Conservation (phyloP, 306 rosid species). For the Alnus glutinosa region DNA sequence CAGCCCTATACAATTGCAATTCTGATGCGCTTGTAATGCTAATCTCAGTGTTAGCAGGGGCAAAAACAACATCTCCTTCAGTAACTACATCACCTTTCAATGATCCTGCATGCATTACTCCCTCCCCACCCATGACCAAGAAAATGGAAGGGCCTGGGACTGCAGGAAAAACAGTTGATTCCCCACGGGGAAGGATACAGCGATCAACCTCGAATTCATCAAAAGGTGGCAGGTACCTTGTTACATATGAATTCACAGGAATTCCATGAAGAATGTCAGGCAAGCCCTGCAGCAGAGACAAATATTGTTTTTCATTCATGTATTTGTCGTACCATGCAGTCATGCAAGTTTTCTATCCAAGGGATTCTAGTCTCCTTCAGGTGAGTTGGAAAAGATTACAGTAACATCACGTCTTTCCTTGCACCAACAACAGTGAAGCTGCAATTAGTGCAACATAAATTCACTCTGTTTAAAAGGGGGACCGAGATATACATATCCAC, state of each 20-base stretch:
- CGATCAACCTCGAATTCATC: slow-evolving; percentile 89
- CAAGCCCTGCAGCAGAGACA: slow-evolving; percentile 54
- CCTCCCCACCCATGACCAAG: slow-evolving; percentile 63
- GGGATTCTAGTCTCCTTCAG: background rate
- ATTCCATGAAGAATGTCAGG: slow-evolving; percentile 80
- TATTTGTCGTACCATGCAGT: background rate
- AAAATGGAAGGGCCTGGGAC: slow-evolving; percentile 82
- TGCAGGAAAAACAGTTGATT: slow-evolving; percentile 58
- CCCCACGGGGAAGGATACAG: slow-evolving; percentile 64
- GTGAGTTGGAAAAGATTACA: background rate
- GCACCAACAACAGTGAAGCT: background rate
- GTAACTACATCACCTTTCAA: slow-evolving; percentile 37
- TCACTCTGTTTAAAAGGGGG: background rate
- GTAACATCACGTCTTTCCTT: background rate
- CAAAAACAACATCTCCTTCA: slow-evolving; percentile 83
- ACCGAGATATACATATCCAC: background rate
- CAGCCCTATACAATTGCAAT: slow-evolving; percentile 73
- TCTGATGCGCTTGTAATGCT: slow-evolving; percentile 51
- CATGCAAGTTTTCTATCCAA: background rate
- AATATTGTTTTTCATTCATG: background rate
- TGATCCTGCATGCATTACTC: slow-evolving; percentile 47
- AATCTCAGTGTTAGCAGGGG: slow-evolving; percentile 71
- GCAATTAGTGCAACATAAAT: background rate
- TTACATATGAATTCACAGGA: slow-evolving; percentile 55
- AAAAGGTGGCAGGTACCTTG: slow-evolving; percentile 71